phyloP scores from a whole-genome alignment of 495 filamentous ascomycete genomes.

The Talaromyces stipitatus region DNA sequence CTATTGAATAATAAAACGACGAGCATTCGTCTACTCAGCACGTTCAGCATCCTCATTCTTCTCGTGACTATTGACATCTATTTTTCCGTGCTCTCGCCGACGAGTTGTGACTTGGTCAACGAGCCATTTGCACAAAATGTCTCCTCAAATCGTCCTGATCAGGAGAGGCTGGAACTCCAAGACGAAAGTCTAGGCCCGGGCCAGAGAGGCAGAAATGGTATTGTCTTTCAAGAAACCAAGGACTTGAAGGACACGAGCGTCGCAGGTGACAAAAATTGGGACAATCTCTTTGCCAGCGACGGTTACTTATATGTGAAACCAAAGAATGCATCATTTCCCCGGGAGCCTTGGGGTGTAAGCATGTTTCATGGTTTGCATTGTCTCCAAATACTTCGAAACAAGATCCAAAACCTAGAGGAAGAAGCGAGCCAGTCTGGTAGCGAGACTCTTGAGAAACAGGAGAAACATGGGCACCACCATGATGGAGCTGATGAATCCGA shows the following conservation, averaged over 20 bases:
- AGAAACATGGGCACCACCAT: not conserved
- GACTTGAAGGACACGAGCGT: not conserved
- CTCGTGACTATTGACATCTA: not conserved
- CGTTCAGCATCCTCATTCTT: not conserved
- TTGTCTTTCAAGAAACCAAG: not conserved
- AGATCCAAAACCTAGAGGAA: not conserved
- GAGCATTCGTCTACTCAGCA: not conserved
- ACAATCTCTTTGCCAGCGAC: not conserved
- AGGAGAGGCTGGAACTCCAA: not conserved
- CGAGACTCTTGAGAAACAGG: not conserved
- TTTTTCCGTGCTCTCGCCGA: not conserved
- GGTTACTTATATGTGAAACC: not conserved
- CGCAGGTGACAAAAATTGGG: not conserved
- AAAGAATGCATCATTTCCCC: not conserved
- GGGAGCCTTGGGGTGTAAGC: not conserved
- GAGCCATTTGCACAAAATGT: not conserved
- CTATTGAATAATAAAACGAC: not conserved
- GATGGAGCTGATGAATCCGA: not conserved
- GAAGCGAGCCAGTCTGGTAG: not conserved
- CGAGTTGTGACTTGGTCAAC: not conserved
- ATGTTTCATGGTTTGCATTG: constrained; percentile 4
- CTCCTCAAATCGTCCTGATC: not conserved
- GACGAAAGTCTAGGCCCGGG: not conserved
- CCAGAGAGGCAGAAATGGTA: not conserved
- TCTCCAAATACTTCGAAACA: not conserved